A percentile compares a stretch with the other conserved stretches of the same genome.
phyloP scores from a whole-genome alignment of 257 asterid species.

The Solanum lignicaule region DNA sequence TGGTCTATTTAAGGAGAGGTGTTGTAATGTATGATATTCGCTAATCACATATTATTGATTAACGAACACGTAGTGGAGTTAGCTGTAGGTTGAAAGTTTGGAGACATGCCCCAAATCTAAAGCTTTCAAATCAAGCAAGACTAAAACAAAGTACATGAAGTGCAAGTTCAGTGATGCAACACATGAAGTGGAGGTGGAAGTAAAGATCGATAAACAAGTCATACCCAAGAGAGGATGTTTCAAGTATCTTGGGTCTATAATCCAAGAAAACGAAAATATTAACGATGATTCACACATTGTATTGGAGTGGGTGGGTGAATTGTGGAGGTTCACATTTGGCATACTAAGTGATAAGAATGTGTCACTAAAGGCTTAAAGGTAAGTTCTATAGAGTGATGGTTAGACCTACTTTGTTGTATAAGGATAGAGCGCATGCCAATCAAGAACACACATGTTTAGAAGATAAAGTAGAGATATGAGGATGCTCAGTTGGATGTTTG shows the following conservation, averaged over 20 bases:
- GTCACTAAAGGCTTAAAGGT: neutral
- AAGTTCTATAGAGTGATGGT: neutral
- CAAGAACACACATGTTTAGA: neutral
- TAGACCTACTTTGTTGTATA: neutral
- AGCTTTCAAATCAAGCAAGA: neutral
- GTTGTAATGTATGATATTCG: neutral
- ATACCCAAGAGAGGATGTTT: neutral
- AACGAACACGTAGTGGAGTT: neutral
- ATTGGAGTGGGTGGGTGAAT: neutral
- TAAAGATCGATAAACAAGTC: neutral
- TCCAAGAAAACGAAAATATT: neutral
- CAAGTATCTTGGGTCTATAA: neutral
- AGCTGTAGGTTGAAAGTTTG: neutral
- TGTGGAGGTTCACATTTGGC: neutral
- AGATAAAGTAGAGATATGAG: neutral
- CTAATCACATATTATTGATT: neutral
- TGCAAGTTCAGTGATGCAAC: neutral
- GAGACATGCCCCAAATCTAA: neutral
- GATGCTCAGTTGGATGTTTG: neutral
- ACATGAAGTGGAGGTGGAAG: neutral
- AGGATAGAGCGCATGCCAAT: neutral
- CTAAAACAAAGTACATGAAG: neutral
- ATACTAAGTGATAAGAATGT: neutral
- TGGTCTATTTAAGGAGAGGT: neutral
- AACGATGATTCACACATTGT: neutral